Evolutionary conservation across 2,329 filamentous ascomycete species (phyloP).

Genomic region (Diplodia sapinea): DNA sequence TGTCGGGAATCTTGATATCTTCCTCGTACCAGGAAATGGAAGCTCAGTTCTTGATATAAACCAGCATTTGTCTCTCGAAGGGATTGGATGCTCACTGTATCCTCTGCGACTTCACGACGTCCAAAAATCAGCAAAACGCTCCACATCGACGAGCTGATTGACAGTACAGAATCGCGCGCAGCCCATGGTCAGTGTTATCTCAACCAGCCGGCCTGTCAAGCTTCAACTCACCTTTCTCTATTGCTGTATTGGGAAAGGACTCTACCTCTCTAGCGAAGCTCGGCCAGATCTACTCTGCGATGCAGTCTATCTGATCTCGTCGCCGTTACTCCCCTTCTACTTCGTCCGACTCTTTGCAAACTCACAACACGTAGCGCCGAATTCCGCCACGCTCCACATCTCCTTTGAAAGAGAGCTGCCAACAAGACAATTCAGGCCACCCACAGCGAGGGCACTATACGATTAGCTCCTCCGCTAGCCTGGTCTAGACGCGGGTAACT

Average conservation of each 20-base stretch:
- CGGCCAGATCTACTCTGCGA: no score
- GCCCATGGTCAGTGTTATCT: no score
- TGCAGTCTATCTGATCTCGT: neutral
- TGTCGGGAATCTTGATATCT: constrained; percentile 56
- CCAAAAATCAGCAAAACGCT: no score
- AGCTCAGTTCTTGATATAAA: no score
- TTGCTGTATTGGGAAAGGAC: neutral
- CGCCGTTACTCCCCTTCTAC: neutral
- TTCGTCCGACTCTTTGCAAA: neutral
- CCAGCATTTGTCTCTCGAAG: no score
- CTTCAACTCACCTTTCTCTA: no score
- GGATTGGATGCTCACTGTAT: no score
- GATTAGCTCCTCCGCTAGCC: neutral
- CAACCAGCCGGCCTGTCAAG: no score
- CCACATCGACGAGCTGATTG: no score
- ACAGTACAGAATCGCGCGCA: no score
- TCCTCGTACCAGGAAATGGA: constrained; percentile 52
- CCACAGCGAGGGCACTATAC: neutral
- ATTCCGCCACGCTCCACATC: neutral
- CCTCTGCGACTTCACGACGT: no score
- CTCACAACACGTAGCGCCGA: neutral
- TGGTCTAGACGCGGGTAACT: constrained; percentile 10
- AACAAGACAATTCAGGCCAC: neutral
- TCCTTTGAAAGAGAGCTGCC: neutral
- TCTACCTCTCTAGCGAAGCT: neutral